Evolutionary conservation across 1,139 yeast genomes (phyloP).

Genomic region (Yamadazyma friedrichii): DNA sequence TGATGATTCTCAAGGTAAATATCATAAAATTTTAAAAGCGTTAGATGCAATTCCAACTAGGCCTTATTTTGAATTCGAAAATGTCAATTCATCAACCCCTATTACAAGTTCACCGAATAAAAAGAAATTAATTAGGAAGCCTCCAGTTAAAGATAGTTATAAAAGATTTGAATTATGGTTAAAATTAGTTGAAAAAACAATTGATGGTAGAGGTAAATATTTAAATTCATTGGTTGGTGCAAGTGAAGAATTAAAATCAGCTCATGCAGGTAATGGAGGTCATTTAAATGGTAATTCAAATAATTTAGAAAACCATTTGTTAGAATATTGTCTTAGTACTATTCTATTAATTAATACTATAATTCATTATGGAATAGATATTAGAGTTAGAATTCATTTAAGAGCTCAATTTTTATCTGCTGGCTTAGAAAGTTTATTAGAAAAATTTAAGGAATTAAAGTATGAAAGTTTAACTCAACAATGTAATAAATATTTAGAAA

Average conservation of each 20-base stretch:
- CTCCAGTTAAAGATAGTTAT: constrained; percentile 38
- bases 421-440: constrained; percentile 66
- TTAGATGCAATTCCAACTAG: constrained; percentile 61
- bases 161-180: constrained; percentile 87
- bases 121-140: constrained; percentile 37
- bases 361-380: constrained; percentile 62
- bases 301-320: constrained; percentile 57
- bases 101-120: constrained; percentile 9
- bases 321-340: constrained; percentile 80
- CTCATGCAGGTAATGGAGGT: constrained; percentile 42
- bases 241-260: constrained; percentile 73
- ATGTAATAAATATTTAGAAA: constrained; percentile 60
- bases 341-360: constrained; percentile 75
- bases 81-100: constrained; percentile 5
- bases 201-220: constrained; percentile 82
- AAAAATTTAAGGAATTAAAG: constrained; percentile 59
- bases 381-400: constrained; percentile 67
- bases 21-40: constrained; percentile 61
- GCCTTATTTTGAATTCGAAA: constrained; percentile 54
- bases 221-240: constrained; percentile 93
- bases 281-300: constrained; percentile 19
- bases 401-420: constrained; percentile 77
- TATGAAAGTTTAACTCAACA: constrained; percentile 66
- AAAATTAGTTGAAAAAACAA: constrained; percentile 63
- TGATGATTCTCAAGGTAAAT: constrained; percentile 44